Evolutionary conservation across 1,139 yeast species (phyloP).

Genomic region (Candida sanyaensis): DNA sequence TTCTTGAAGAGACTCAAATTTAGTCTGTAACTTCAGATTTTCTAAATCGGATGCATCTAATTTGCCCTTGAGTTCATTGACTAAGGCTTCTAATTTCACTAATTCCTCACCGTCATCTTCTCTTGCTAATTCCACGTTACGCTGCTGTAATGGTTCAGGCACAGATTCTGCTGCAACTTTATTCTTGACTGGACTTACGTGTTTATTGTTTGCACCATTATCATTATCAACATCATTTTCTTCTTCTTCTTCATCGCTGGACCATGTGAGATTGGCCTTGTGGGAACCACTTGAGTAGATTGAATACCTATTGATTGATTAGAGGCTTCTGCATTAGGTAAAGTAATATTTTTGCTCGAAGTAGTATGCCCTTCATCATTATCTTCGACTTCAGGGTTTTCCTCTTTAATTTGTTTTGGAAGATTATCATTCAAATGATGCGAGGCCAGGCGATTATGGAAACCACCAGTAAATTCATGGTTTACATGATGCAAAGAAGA

Average conservation of each 20-base stretch:
- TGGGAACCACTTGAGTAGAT: slow-evolving; percentile 69
- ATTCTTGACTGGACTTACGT: not conserved
- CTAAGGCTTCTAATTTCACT: slow-evolving; percentile 15
- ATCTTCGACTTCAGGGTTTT: slow-evolving; percentile 7
- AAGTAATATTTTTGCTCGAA: slow-evolving; percentile 19
- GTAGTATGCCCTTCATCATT: slow-evolving; percentile 10
- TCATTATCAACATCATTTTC: slow-evolving; percentile 16
- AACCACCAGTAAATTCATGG: slow-evolving; percentile 9
- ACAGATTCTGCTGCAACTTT: not conserved
- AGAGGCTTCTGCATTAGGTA: slow-evolving; percentile 20
- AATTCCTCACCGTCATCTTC: slow-evolving; percentile 9
- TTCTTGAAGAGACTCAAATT: slow-evolving; percentile 22
- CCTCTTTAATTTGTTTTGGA: slow-evolving; percentile 8
- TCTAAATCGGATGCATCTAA: slow-evolving; percentile 14
- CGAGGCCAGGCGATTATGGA: slow-evolving; percentile 12
- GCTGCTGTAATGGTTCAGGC: not conserved
- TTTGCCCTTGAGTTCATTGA: slow-evolving; percentile 16
- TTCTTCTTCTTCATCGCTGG: slow-evolving; percentile 78
- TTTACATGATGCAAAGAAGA: slow-evolving; percentile 5
- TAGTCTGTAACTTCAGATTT: slow-evolving; percentile 20
- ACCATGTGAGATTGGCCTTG: slow-evolving; percentile 79
- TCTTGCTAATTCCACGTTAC: not conserved
- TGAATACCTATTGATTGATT: slow-evolving; percentile 45
- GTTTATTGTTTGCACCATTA: not conserved
- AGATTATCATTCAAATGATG: slow-evolving; percentile 6